phyloP scores from a whole-genome alignment of 1,284 basidiomycete genomes.

The Coriolopsis trogii region DNA sequence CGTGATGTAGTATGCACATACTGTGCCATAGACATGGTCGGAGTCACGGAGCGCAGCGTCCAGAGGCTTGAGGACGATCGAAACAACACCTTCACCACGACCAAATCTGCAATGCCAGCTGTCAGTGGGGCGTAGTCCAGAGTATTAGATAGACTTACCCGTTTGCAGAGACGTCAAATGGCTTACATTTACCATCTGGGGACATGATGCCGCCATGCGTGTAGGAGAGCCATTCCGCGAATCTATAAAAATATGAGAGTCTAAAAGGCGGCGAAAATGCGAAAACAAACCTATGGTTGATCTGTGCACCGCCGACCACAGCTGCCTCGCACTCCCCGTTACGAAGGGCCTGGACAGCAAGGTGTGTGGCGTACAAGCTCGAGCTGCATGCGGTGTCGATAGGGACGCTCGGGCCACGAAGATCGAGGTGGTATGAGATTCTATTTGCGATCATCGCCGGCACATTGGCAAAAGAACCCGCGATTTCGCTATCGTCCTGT shows the following conservation, averaged over 20 bases:
- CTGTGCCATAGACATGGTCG: constrained; percentile 33
- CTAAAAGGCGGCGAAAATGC: neutral
- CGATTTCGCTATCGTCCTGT: constrained; percentile 41
- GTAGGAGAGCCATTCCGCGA: constrained; percentile 32
- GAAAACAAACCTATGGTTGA: constrained; percentile 39
- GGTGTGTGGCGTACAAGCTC: constrained; percentile 46
- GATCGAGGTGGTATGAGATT: constrained; percentile 51
- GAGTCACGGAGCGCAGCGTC: constrained; percentile 29
- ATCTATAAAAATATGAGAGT: constrained; percentile 6
- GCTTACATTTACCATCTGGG: constrained; percentile 49
- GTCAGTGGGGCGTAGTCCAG: too few relatives aligned
- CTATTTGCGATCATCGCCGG: constrained; percentile 48
- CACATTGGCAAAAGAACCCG: constrained; percentile 39
- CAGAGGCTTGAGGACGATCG: constrained; percentile 31
- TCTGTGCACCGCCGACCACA: constrained; percentile 47
- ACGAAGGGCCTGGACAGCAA: constrained; percentile 47
- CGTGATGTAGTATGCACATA: constrained; percentile 4
- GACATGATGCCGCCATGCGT: constrained; percentile 41
- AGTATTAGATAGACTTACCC: constrained; percentile 40
- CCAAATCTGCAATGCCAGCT: constrained; percentile 25
- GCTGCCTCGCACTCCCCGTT: constrained; percentile 52
- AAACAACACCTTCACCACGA: constrained; percentile 29
- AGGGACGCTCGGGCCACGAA: constrained; percentile 48
- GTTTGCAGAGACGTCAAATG: constrained; percentile 50
- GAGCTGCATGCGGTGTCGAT: constrained; percentile 56